Percentiles rank a stretch among this genome's conserved stretches.
phyloP scores from a whole-genome alignment of 2,329 filamentous ascomycete genomes.

The Lachnellula occidentalis region DNA sequence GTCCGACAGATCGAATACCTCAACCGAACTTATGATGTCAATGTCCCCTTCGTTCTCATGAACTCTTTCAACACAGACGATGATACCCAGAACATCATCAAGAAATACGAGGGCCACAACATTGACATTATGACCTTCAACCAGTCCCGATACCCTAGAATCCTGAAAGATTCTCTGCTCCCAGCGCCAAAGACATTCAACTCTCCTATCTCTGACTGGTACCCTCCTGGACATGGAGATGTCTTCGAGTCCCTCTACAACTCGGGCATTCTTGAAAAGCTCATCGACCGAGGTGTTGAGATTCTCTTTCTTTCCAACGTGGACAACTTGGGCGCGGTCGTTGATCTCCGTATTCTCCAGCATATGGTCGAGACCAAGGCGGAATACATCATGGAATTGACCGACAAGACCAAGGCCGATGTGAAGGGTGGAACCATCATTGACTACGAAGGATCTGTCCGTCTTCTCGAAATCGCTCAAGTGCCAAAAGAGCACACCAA shows the following conservation, averaged over 20 bases:
- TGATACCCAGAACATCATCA: conserved; percentile 98
- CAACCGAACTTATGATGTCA: conserved; percentile 95
- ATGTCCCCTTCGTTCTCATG: conserved; percentile 98
- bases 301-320: conserved; percentile 99
- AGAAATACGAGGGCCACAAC: conserved; percentile 99
- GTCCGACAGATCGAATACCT: conserved; percentile 99
- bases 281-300: conserved; percentile 91
- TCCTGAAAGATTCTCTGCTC: conserved; percentile 96
- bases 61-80: conserved; percentile 99
- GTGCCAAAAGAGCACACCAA: conserved; percentile 99
- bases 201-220: conserved; percentile 92
- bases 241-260: conserved; percentile 99
- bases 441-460: conserved; percentile 95
- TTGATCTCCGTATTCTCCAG: conserved; percentile 95
- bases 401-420: conserved; percentile 99
- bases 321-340: conserved; percentile 95
- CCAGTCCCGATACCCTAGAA: conserved; percentile 96
- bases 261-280: conserved; percentile 95
- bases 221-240: conserved; percentile 97
- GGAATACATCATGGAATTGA: conserved; percentile 99
- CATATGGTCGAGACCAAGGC: conserved; percentile 98
- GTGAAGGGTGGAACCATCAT: conserved; percentile 99
- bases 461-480: conserved; percentile 96
- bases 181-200: conserved; percentile 87
- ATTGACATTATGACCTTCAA: conserved; percentile 99